Base-by-base conservation (phyloP, 2,329 filamentous ascomycete species). In the Cordyceps tenuipes region DNA sequence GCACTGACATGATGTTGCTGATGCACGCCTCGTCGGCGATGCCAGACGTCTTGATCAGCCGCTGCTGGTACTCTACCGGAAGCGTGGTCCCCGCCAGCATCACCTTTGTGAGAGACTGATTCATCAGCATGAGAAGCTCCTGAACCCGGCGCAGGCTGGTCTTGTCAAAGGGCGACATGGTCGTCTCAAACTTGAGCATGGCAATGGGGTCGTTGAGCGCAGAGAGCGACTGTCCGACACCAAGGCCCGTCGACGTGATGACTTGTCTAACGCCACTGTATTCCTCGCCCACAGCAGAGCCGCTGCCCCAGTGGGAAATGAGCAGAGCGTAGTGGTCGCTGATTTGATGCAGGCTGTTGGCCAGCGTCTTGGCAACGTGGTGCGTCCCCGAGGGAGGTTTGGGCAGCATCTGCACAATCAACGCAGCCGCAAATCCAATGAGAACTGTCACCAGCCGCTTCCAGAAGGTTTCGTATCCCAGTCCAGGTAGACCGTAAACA, bases 291-390 rank as follows among this genome's bases (percentile, higher is more conserved):
- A 62, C 65, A 50, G 39, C 67, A 70, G 61, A 71, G 31, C 1
- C 46, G 29, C 70, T 68, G 5, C 68, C 70, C 75, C 77, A 78
- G 60, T 75, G 72, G 0, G 78, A 79, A 0, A 81, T 63, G 0
- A 80, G 64, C 0, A 81, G 69, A 0, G 79, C 77, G 59, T 81
- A 81, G 63, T 80, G 78, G 60, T 79, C 76, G 0, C 75, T 75
- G 1, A 81, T 62, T 0, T 72, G 71, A 10, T 75, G 71, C 2
- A 81, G 66, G 0, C 71, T 67, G 46, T 76, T 73, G 0, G 79
- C 76, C 0, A 81, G 72, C 0, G 75, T 73, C 44, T 76, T 76
- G 64, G 73, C 72, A 44, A 78, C 69, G 59, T 79, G 76, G 0
- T 67, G 69, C 0, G 76, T 75, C 0, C 76, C 77, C 0, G 78